Evolutionary conservation across 139 green algal genomes (phyloP), one percentile per base, ranked within the genome.

Genomic region (Haematococcus lacustris): DNA sequence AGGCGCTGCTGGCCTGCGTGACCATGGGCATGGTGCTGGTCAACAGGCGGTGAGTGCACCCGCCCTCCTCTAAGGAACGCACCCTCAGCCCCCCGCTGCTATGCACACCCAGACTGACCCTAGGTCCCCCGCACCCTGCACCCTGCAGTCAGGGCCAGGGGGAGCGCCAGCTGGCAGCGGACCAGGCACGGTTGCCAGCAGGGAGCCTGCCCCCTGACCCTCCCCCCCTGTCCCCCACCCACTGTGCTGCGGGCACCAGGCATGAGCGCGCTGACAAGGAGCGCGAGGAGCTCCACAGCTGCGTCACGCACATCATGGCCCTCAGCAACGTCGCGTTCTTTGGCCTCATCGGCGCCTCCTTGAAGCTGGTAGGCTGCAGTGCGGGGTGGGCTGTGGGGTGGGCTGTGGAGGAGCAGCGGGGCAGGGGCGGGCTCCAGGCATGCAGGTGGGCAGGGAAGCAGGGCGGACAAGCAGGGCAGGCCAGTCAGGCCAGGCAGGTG

Each of bases 1-100:
- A 97, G 82, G 88, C 91, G 1, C 83, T 97, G 73, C 84, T 97
- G 70, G 84, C 89, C 0, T 96, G 91, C 70, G 88, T 96, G 3
- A 81, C 85, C 1, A 82, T 85, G 26, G 92, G 92, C 17, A 75
- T 90, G 33, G 50, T 91, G 2, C 71, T 84, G 37, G 80, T 84
- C 28, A 97, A 94, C 76, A 73, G 79, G 21, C 84, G 74, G 87
- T 90, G 71, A 51, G 77, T 17, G 30, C n/a, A 21, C 6, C 9
- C 17, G 57, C 5, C 47, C 47, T 57, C 17, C 43, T 53, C 43
- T 53, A 9, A 53, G 9, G 9, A 9, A 53, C 43, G 9, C 43
- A 53, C 43, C 17, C 43, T 53, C 43, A 53, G 9, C 17, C 43
- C 9, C 43, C 17, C 0, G 3, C 71, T 41, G 2, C 32, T 4